phyloP scores from a whole-genome alignment of 352 stramenopile genomes.

The Globisporangium emineosum region DNA sequence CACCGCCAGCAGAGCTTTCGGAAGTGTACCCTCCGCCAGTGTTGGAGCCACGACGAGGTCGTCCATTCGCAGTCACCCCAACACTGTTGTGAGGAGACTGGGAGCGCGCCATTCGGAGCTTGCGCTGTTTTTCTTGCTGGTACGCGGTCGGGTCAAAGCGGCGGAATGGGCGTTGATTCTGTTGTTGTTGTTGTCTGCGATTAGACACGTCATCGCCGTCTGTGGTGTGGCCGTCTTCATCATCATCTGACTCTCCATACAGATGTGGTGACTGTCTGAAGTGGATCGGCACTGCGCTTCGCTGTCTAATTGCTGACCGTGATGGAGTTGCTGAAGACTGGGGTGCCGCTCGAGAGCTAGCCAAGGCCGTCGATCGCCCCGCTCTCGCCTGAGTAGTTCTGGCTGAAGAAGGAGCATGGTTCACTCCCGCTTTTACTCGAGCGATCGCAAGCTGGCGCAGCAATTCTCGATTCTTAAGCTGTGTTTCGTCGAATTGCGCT shows the following conservation, averaged over 20 bases:
- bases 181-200: constrained; percentile 3
- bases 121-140: constrained; percentile 67
- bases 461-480: constrained; percentile 77
- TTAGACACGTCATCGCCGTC: constrained; percentile 18
- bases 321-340: neutral
- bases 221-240: neutral
- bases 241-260: constrained; percentile 32
- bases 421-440: constrained; percentile 30
- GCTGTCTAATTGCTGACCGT: neutral
- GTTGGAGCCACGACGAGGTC: constrained; percentile 12
- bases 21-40: constrained; percentile 48
- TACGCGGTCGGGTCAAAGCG: constrained; percentile 84
- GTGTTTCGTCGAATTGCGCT: constrained; percentile 49
- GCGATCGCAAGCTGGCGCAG: constrained; percentile 69
- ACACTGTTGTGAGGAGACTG: constrained; percentile 22
- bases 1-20: constrained; percentile 55
- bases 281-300: constrained; percentile 17
- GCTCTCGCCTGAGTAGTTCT: constrained; percentile 4
- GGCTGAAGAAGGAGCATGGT: neutral
- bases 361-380: neutral
- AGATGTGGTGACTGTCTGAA: constrained; percentile 24
- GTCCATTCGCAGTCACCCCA: neutral
- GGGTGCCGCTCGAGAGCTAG: neutral
- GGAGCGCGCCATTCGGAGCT: constrained; percentile 38
- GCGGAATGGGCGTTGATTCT: constrained; percentile 33